Conservation (phyloP, 2,329 filamentous ascomycete species). For the Diaporthe eres region DNA sequence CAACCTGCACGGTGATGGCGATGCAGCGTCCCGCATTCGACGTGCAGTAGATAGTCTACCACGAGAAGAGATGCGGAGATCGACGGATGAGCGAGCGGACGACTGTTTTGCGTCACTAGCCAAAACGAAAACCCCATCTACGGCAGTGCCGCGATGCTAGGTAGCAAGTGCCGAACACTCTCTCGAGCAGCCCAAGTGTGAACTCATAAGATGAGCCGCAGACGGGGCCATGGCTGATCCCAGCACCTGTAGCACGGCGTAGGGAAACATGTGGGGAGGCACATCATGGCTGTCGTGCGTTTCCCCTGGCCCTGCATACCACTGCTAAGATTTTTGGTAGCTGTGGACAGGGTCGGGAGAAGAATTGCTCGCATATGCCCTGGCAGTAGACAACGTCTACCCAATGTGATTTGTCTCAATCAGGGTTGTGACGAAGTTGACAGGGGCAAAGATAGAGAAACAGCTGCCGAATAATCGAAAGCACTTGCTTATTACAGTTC, state of each 20-base stretch:
- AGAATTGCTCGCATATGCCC: no score
- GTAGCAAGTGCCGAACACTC: neutral
- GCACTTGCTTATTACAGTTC: neutral
- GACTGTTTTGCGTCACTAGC: neutral
- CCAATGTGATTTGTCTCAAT: neutral
- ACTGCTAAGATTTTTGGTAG: neutral
- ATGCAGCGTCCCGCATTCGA: neutral
- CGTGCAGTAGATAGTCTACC: neutral
- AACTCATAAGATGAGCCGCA: neutral
- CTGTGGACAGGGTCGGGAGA: neutral
- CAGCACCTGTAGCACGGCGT: neutral
- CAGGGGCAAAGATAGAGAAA: no score
- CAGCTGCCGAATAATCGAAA: neutral
- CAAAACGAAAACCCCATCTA: neutral
- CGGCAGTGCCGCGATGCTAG: neutral
- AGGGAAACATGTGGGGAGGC: neutral
- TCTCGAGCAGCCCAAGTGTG: neutral
- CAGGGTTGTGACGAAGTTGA: neutral
- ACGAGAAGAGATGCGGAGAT: neutral
- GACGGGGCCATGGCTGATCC: neutral
- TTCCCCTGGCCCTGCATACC: neutral
- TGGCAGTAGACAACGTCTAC: no score
- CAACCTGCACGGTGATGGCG: constrained; percentile 5
- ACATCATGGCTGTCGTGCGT: no score
- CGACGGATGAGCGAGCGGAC: no score